Base-by-base conservation (phyloP, 306 rosid species). In the Cucurbita argyrosperma region DNA sequence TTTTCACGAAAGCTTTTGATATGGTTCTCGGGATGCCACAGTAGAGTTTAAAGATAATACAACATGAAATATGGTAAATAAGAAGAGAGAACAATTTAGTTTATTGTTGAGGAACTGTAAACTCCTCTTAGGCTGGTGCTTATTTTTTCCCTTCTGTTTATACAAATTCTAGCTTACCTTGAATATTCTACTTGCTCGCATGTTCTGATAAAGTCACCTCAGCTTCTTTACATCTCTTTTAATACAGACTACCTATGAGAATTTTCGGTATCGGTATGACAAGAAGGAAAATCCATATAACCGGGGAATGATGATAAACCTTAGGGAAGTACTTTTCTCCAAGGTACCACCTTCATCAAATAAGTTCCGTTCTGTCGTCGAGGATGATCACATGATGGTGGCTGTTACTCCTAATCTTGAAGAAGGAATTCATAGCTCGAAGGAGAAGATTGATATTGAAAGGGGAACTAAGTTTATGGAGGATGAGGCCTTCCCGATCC, bases 231-330 rank as follows among this genome's bases (percentile, higher is more conserved):
- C 35, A 49, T 35, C 49, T 42, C 21, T 59, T 60, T n/a, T 52
- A 26, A 47, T 76, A 71, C 90, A 93, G 97, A 90, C 98, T 19
- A 94, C 98, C n/a, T 94, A 94, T 14, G 97, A 94, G 84, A 94
- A 89, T 80, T 94, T 94, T 76, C 87, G 97, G 11, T 89, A 84
- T 77, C 95, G 87, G 76, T 90, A 94, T 61, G 92, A 88, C 76
- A 90, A 79, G 78, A 94, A 87, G 80, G 85, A 87, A 83, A 94
- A 90, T 68, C 97, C 96, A 63, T 87, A 84, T 86, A 82, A 88
- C 70, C 78, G 26, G 80, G 98, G 97, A 83, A 64, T 59, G 16
- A 35, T 30, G 7, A 55, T 72, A 63, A 94, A 94, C 80, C 51
- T 90, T 6, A 58, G 1, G 37, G 96, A 94, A 81, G 75, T 82